Conservation (phyloP, 2,329 filamentous ascomycete genomes). For the Ceratocystis papillata region DNA sequence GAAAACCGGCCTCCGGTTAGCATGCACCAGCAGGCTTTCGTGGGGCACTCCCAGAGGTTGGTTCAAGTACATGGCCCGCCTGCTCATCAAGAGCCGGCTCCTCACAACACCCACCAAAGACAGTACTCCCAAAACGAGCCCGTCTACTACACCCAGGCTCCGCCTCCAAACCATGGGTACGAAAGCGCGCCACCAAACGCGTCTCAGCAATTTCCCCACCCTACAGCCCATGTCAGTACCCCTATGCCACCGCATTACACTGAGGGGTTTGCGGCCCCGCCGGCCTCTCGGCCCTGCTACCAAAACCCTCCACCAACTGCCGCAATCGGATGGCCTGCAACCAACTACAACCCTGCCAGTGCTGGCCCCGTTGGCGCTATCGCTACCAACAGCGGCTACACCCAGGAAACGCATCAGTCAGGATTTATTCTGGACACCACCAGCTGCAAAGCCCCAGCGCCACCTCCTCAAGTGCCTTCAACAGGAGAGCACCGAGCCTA, state of each 20-base stretch:
- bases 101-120: not conserved
- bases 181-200: not conserved
- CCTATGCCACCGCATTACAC: not conserved
- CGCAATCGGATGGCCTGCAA: not conserved
- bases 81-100: not conserved
- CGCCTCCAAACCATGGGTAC: not conserved
- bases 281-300: not conserved
- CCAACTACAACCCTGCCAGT: not conserved
- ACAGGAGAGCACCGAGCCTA: constrained; percentile 5
- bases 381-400: not conserved
- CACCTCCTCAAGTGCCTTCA: not conserved
- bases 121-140: not conserved
- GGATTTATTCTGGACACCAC: not conserved
- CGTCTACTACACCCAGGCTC: not conserved
- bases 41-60: not conserved
- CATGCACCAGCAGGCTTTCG: not conserved
- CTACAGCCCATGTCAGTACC: not conserved
- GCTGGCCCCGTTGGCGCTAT: not conserved
- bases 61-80: not conserved
- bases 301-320: not conserved
- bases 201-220: not conserved
- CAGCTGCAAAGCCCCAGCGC: not conserved
- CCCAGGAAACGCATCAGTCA: not conserved
- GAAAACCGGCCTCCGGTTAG: not conserved
- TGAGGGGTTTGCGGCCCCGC: not conserved